These are phyloP conservation scores for Pestalotiopsis fici DNA, from an alignment of 2,329 filamentous ascomycete genomes.

Conservation along the genomic window DNA sequence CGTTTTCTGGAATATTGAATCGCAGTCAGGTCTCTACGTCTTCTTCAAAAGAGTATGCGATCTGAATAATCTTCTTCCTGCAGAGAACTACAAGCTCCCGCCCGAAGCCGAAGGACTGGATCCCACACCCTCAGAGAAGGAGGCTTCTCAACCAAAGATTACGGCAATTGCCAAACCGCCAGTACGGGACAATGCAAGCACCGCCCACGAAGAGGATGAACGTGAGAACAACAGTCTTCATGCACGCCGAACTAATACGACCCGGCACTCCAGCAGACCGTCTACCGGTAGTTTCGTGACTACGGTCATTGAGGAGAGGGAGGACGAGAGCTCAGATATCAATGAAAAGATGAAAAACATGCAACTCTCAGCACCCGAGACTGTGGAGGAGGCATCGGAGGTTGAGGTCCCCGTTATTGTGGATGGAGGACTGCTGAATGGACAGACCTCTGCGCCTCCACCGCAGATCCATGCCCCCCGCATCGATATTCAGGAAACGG, in stretches of 20 bases:
- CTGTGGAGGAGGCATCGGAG: conserved; percentile 55
- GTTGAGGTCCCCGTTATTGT: conserved; percentile 40
- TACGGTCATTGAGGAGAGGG: conserved; percentile 80
- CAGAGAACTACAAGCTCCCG: conserved; percentile 95
- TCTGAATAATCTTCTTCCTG: conserved; percentile 82
- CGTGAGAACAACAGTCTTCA: conserved; percentile 37
- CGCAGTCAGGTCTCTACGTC: conserved; percentile 87
- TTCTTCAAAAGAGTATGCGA: conserved; percentile 98
- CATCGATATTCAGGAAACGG: conserved; percentile 9
- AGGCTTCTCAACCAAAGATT: conserved; percentile 38
- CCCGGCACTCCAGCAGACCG: conserved; percentile 79
- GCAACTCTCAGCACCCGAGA: conserved; percentile 53
- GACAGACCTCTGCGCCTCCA: conserved; percentile 20
- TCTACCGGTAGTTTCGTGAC: conserved; percentile 78
- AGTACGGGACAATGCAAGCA: conserved; percentile 24
- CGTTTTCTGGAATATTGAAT: conserved; percentile 93
- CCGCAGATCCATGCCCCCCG: conserved; percentile 6
- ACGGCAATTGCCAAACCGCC: conserved; percentile 32
- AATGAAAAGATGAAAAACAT: conserved; percentile 47
- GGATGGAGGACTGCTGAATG: conserved; percentile 33
- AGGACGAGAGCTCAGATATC: conserved; percentile 63
- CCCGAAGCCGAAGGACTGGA: conserved; percentile 88
- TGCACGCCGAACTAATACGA: conserved; percentile 69
- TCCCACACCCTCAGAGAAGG: conserved; percentile 39
- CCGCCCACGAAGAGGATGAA: conserved; percentile 48